Evolutionary conservation across 352 stramenopile species (phyloP).

Genomic region (Globisporangium irregulare): DNA sequence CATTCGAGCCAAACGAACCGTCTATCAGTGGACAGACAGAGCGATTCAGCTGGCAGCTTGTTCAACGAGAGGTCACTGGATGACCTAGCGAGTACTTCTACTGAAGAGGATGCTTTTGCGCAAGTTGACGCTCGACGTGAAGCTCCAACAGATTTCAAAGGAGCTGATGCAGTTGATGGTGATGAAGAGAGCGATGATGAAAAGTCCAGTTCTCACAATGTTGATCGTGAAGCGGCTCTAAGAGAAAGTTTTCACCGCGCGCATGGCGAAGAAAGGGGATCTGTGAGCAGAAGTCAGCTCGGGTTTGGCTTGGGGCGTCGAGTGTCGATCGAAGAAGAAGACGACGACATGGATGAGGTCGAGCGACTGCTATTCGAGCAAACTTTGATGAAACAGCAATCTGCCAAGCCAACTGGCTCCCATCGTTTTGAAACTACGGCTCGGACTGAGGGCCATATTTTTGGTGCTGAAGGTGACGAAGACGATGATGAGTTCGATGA

Average conservation of each 20-base stretch:
- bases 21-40: background rate
- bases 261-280: background rate
- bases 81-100: background rate
- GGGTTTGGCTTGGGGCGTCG: background rate
- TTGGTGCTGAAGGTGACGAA: too few relatives aligned
- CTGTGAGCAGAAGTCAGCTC: background rate
- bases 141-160: background rate
- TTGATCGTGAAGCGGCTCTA: background rate
- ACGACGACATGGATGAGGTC: conserved; percentile 17
- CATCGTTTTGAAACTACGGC: too few relatives aligned
- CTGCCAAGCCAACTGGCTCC: too few relatives aligned
- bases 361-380: conserved; percentile 9
- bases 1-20: background rate
- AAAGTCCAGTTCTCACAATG: background rate
- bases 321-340: conserved; percentile 11
- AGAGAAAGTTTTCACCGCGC: background rate
- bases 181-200: conserved; percentile 5
- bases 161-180: background rate
- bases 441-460: too few relatives aligned
- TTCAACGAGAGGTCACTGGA: background rate
- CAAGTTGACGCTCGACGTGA: background rate
- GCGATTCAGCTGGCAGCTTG: background rate
- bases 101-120: background rate
- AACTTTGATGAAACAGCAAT: conserved; percentile 15
- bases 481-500: too few relatives aligned